Percentiles rank a stretch among this genome's conserved stretches.
Evolutionary conservation across 2,329 filamentous ascomycete genomes (phyloP).

Genomic region (Xylariaceae sp.): DNA sequence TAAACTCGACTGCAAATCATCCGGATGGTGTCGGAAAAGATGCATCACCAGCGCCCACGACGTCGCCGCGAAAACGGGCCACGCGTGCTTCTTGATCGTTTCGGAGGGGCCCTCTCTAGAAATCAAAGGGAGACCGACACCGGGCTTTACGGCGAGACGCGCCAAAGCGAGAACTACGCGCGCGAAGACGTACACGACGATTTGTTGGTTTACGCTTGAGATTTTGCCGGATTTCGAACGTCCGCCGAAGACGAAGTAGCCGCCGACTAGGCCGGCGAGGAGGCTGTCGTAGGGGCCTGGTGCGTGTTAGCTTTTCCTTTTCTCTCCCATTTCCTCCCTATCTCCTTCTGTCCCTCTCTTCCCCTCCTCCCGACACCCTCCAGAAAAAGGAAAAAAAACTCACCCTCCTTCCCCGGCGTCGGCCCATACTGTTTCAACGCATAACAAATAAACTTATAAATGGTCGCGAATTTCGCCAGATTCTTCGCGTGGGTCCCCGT

Average conservation of each 20-base stretch:
- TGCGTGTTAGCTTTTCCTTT: too few species aligned
- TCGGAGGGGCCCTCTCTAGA: slow-evolving; percentile 42
- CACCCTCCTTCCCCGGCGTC: slow-evolving; percentile 57
- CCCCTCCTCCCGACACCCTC: too few species aligned
- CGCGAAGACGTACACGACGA: slow-evolving; percentile 96
- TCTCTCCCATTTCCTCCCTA: too few species aligned
- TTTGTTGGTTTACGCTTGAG: slow-evolving; percentile 87
- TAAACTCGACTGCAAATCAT: slow-evolving; percentile 84
- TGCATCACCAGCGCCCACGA: slow-evolving; percentile 97
- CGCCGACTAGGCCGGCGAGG: slow-evolving; percentile 78
- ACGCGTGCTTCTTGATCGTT: slow-evolving; percentile 64
- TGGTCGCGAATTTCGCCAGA: slow-evolving; percentile 80
- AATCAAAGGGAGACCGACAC: slow-evolving; percentile 45
- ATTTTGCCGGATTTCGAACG: slow-evolving; percentile 58
- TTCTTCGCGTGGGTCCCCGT: slow-evolving; percentile 89
- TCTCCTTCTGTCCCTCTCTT: not conserved
- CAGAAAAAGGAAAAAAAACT: too few species aligned
- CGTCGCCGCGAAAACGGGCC: slow-evolving; percentile 85
- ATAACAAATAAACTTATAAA: slow-evolving; percentile 84
- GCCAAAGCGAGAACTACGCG: slow-evolving; percentile 81
- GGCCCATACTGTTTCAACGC: slow-evolving; percentile 59
- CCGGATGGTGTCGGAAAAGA: slow-evolving; percentile 85
- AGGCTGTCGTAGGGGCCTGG: slow-evolving; percentile 84
- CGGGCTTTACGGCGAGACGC: slow-evolving; percentile 70
- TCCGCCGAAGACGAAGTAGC: slow-evolving; percentile 84